A percentile compares a stretch with the other conserved stretches of the same genome.
These are phyloP conservation scores for Brasenia schreberi DNA, from an alignment of 164 flowering plant species.

Conservation along the genomic window DNA sequence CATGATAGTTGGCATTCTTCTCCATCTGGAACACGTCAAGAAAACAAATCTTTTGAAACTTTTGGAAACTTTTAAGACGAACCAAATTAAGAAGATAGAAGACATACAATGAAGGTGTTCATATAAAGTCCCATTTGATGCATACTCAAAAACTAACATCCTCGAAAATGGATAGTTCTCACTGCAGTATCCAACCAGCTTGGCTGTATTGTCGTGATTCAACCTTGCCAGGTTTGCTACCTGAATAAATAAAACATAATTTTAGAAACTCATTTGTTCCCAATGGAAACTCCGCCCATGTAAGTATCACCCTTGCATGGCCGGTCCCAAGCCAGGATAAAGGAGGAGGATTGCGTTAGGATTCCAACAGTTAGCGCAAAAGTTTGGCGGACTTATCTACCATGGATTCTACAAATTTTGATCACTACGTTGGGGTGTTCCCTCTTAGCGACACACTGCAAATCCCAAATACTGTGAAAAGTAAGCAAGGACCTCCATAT, in stretches of 20 bases:
- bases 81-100: background rate
- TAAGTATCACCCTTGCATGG: no score
- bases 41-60: background rate
- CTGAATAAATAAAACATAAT: constrained; percentile 20
- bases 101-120: constrained; percentile 92
- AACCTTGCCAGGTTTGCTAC: constrained; percentile 87
- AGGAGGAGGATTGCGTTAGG: no score
- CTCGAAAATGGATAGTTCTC: constrained; percentile 73
- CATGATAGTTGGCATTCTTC: constrained; percentile 83
- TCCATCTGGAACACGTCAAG: constrained; percentile 40
- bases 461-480: no score
- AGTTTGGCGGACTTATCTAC: no score
- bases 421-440: no score
- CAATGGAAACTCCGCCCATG: no score
- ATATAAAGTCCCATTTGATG: constrained; percentile 90
- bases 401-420: no score
- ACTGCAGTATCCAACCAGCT: constrained; percentile 73
- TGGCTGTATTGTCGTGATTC: constrained; percentile 66
- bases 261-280: no score
- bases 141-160: constrained; percentile 93
- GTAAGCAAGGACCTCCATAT: no score
- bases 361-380: no score
- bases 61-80: background rate
- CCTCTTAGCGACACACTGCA: no score
- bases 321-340: no score